Evolutionary conservation across 768 basidiomycete species (phyloP).

Genomic region (Podaxis rugospora): DNA sequence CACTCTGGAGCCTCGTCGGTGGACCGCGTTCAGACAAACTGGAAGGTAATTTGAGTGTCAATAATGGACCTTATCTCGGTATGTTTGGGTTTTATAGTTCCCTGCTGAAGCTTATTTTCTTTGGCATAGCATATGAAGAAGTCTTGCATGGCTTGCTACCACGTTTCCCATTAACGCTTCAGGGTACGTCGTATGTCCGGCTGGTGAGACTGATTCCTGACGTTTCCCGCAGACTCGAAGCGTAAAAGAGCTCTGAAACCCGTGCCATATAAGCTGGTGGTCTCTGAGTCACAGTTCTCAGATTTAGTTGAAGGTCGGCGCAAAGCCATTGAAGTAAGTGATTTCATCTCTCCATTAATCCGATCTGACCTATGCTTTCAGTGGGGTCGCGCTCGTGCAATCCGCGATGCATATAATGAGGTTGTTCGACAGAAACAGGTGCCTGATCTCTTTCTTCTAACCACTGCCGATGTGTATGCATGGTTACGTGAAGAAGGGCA

Average conservation of each 20-base stretch:
- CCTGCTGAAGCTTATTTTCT: too few relatives aligned
- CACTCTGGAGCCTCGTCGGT: slow-evolving; percentile 32
- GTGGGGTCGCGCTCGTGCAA: slow-evolving; percentile 46
- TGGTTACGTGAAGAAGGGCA: slow-evolving; percentile 42
- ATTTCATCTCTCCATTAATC: background rate
- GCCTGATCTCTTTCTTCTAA: slow-evolving; percentile 22
- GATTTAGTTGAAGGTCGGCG: slow-evolving; percentile 37
- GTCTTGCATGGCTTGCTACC: slow-evolving; percentile 28
- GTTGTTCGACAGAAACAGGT: slow-evolving; percentile 14
- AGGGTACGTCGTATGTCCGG: slow-evolving; percentile 22
- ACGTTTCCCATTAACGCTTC: slow-evolving; percentile 39
- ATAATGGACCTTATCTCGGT: background rate
- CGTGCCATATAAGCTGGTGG: slow-evolving; percentile 37
- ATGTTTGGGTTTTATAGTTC: background rate
- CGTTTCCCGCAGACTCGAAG: slow-evolving; percentile 17
- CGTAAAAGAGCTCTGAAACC: slow-evolving; percentile 19
- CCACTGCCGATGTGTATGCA: slow-evolving; percentile 38
- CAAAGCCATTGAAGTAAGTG: slow-evolving; percentile 47
- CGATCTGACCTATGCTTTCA: slow-evolving; percentile 15
- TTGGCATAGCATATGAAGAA: slow-evolving; percentile 21
- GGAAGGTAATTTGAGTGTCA: background rate
- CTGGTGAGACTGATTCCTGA: too few relatives aligned
- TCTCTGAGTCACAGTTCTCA: slow-evolving; percentile 29
- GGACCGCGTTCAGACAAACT: background rate
- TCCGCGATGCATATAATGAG: slow-evolving; percentile 36